These are phyloP conservation scores for Gloeostereum incarnatum DNA, from an alignment of 768 basidiomycete genomes.

Conservation along the genomic window DNA sequence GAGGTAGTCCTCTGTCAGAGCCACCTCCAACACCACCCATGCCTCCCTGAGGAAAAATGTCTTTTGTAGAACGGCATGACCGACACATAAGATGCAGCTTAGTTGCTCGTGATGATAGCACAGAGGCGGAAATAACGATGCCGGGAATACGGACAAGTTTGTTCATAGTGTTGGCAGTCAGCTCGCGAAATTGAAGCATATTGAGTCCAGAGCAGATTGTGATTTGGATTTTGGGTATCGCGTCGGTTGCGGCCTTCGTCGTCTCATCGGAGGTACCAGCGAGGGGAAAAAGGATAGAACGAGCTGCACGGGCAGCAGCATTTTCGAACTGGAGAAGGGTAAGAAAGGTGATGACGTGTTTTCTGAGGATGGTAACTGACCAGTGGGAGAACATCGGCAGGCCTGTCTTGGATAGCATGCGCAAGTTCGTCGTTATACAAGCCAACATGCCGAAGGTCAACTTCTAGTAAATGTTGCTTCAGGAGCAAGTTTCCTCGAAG, in stretches of 20 bases:
- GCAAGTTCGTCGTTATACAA: constrained; percentile 93
- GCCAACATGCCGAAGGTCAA: constrained; percentile 70
- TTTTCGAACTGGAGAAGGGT: constrained; percentile 67
- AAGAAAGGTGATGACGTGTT: neutral
- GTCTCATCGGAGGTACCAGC: constrained; percentile 36
- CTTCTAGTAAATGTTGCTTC: constrained; percentile 81
- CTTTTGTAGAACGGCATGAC: constrained; percentile 74
- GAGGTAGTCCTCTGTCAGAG: constrained; percentile 75
- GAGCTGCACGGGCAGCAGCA: constrained; percentile 79
- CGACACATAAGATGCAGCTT: constrained; percentile 91
- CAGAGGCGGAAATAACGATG: constrained; percentile 95
- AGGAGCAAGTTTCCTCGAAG: constrained; percentile 82
- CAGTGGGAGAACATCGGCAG: constrained; percentile 81
- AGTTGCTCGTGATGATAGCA: constrained; percentile 87
- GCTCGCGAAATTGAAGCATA: constrained; percentile 87
- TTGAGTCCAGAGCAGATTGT: constrained; percentile 87
- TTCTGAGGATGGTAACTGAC: constrained; percentile 32
- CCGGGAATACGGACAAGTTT: constrained; percentile 95
- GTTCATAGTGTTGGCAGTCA: constrained; percentile 91
- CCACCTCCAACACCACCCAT: constrained; percentile 85
- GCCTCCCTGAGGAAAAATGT: constrained; percentile 67
- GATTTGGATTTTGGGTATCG: constrained; percentile 68
- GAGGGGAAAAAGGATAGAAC: constrained; percentile 76
- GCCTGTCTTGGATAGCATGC: constrained; percentile 81
- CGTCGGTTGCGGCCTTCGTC: constrained; percentile 30